Evolutionary conservation across 805 yeast species (phyloP).

Genomic region (Wickerhamiella nectarea): DNA sequence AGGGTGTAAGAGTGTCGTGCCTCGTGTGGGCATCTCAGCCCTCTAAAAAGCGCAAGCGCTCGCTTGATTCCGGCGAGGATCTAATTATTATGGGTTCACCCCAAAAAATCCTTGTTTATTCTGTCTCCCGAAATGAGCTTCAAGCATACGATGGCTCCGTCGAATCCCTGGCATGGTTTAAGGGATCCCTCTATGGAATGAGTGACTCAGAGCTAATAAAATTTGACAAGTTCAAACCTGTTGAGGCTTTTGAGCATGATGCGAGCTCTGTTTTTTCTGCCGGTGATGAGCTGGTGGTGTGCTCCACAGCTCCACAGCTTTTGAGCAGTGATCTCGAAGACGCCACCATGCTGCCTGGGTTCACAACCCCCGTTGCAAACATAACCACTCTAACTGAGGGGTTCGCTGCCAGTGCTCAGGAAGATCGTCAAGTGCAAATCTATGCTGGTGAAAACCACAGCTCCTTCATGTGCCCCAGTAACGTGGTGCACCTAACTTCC

Average conservation of each 20-base stretch:
- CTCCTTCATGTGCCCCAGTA: conserved; percentile 59
- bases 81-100: conserved; percentile 49
- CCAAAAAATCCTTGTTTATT: conserved; percentile 44
- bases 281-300: conserved; percentile 10
- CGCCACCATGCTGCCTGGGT: conserved; percentile 48
- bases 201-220: conserved; percentile 34
- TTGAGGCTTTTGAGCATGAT: conserved; percentile 22
- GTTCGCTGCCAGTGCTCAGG: conserved; percentile 58
- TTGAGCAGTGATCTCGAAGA: conserved; percentile 8
- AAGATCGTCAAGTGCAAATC: conserved; percentile 71
- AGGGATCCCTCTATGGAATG: conserved; percentile 10
- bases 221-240: conserved; percentile 32
- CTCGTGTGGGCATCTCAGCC: conserved; percentile 34
- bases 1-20: conserved; percentile 36
- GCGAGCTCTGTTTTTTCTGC: conserved; percentile 10
- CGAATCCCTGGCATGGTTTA: not conserved
- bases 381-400: conserved; percentile 29
- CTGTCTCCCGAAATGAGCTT: conserved; percentile 40
- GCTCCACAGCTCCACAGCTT: conserved; percentile 23
- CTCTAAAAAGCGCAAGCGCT: conserved; percentile 18
- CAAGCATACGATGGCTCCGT: conserved; percentile 18
- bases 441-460: conserved; percentile 37
- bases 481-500: conserved; percentile 33
- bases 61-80: conserved; percentile 25
- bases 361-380: conserved; percentile 50